Evolutionary conservation across 1,284 basidiomycete species (phyloP), one percentile per base, ranked within the genome.

Genomic region (Ganoderma meredithae): DNA sequence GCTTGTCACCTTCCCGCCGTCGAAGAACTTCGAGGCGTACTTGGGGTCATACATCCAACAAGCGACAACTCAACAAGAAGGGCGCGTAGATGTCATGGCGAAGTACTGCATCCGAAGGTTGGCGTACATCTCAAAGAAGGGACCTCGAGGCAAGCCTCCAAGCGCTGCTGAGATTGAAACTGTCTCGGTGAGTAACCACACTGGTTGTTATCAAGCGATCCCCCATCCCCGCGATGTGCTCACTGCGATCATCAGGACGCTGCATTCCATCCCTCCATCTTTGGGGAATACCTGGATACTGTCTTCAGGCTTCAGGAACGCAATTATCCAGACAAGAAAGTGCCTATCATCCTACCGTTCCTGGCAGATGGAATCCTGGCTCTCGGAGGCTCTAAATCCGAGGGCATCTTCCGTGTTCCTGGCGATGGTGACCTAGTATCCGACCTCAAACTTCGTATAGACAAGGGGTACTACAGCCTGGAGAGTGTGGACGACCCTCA

Each of bases 271-370:
- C 95, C 95, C 0, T 95, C 94, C 1, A 96, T 94, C 0, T 98
- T 97, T 76, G 95, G 95, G 56, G 95, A 96, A 81, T 91, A 93
- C 0, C 83, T 98, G 10, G 91, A 94, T 71, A 90, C 90, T 25
- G 91, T 95, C 71, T 92, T 94, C 82, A 86, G 92, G 62, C 82
- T 95, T 13, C 96, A 97, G 79, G 89, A 90, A 74, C 88, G 92
- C 52, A 94, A 90, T 53, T 96, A 97, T 75, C 93, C 95, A 1
- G 84, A 88, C 64, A 88, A 92, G 72, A 92, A 91, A 79, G 90
- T 97, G 8, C 96, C 96, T 15, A 94, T 96, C 78, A 93, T 97
- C 74, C 88, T 97, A 4, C 94, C 95, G 22, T 97, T 97, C 85
- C 89, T 97, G 40, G 90, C 94, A 0, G 93, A 97, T 74, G 95